Evolutionary conservation across 805 yeast genomes (phyloP), one percentile per base, ranked within the genome.

Genomic region (Ogataea sp.): DNA sequence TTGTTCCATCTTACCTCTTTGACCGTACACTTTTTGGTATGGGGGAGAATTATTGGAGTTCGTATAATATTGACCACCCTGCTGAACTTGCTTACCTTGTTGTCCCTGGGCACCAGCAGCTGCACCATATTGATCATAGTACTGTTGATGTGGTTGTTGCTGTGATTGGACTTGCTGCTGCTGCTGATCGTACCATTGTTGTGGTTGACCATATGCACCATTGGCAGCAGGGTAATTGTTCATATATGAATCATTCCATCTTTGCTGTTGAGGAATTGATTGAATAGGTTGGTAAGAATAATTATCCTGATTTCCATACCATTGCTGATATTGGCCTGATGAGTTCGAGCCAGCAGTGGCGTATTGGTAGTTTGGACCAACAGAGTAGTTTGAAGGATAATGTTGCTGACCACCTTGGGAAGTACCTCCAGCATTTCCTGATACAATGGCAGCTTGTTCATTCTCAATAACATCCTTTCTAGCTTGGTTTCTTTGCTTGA

Each of bases 401-500:
- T n/a, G n/a, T n/a, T n/a, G n/a, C n/a, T n/a, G n/a, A 20, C 20
- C 20, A 13, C 25, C 34, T 18, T 11, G 14, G 8, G 11, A 10
- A 30, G 6, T 5, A 16, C 33, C 21, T 8, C 21, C 33, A 30
- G 6, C 20, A 15, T 7, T 6, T 8, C 21, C 20, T 32, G 6
- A 7, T 20, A 18, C 16, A 32, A 18, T 20, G n/a, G 20, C 14
- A 10, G 7, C 9, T 23, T 9, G 10, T 13, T 20, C 34, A 20
- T 18, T 32, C 3, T 5, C 11, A 11, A 21, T 20, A 21, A 20
- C 18, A n/a, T 20, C 35, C 21, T 21, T 23, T 21, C 35, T 23
- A 13, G 25, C 27, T 15, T 23, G 27, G 36, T 31, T 48, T 49
- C 47, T 34, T 44, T 44, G 50, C 70, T 37, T 48, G 64, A 28